Base-by-base conservation (phyloP, 2,329 filamentous ascomycete genomes). In the Alternaria ethzedia region DNA sequence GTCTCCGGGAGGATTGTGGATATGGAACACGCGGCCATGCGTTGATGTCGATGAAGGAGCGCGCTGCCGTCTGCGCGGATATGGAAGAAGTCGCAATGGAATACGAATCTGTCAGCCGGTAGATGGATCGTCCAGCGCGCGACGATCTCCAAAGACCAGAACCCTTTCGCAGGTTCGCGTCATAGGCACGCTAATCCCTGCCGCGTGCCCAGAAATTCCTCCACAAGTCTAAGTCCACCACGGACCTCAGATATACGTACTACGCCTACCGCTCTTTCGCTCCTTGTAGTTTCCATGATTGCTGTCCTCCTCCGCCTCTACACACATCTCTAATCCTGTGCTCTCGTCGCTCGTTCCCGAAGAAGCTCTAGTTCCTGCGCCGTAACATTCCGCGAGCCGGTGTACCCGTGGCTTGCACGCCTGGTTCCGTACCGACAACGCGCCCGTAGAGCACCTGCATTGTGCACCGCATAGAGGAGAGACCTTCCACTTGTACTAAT, bases 351-450 rank as follows among this genome's bases (percentile, higher is more conserved):
- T 76, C 73, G 70, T 71, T 73, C 66, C 61, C 58, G 59, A 60
- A 45, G 52, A 45, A 32, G 15, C 17, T 30, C 43, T 25, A 45
- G 52, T 62, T 52, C 23, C 49, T 60, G 55, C 55, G n/a, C n/a
- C 54, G 55, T 59, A 44, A 55, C 65, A 64, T 67, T 67, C 68
- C 57, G 59, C 64, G 50, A 66, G 60, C 75, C 70, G 72, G 69
- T 67, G 65, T 59, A 66, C 68, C 73, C 72, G 76, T 78, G 73
- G 74, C 73, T 70, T 71, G 70, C 68, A 69, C 69, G 65, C 67
- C 72, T 74, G 72, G 70, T 61, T 64, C 59, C 63, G 57, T 66
- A 68, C 65, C 68, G 32, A 41, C 56, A 43, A 61, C 66, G 66
- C 49, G 61, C 65, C 70, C 51, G 63, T 61, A 51, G 36, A 60